Evolutionary conservation across 2,329 filamentous ascomycete genomes (phyloP).

Genomic region (Drechslerella stenobrocha): DNA sequence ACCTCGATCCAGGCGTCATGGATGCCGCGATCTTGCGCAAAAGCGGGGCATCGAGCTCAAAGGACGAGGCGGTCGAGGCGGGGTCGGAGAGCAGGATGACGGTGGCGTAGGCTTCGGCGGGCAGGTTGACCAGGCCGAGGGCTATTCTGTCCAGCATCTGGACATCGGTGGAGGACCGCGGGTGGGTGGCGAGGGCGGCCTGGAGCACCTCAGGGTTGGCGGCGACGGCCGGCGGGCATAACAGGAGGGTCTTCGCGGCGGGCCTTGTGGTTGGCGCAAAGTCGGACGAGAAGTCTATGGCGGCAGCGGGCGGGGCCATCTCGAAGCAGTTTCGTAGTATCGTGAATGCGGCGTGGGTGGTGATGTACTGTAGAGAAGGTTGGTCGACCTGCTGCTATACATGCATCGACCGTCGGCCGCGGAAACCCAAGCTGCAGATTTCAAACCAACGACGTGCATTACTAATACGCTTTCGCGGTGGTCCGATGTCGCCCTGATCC

Average conservation of each 20-base stretch:
- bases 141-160: conserved; percentile 97
- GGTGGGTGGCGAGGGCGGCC: conserved; percentile 69
- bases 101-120: conserved; percentile 75
- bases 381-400: background rate
- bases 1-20: conserved; percentile 69
- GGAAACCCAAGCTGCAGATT: too few species aligned
- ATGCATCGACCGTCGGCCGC: too few species aligned
- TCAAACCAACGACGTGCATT: too few species aligned
- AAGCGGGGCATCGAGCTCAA: conserved; percentile 64
- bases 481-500: conserved; percentile 5
- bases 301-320: conserved; percentile 63
- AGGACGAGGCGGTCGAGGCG: conserved; percentile 54
- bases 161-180: conserved; percentile 74
- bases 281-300: conserved; percentile 64
- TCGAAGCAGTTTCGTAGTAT: too few species aligned
- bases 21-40: conserved; percentile 64
- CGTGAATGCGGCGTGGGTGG: too few species aligned
- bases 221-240: conserved; percentile 87
- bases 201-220: conserved; percentile 78
- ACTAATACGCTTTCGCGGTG: background rate
- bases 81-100: conserved; percentile 81
- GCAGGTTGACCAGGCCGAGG: conserved; percentile 76
- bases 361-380: too few species aligned
- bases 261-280: conserved; percentile 54
- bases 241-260: conserved; percentile 70